Evolutionary conservation across 371 early-diverging fungal genomes (phyloP).

Genomic region (Apophysomyces trapeziformis): DNA sequence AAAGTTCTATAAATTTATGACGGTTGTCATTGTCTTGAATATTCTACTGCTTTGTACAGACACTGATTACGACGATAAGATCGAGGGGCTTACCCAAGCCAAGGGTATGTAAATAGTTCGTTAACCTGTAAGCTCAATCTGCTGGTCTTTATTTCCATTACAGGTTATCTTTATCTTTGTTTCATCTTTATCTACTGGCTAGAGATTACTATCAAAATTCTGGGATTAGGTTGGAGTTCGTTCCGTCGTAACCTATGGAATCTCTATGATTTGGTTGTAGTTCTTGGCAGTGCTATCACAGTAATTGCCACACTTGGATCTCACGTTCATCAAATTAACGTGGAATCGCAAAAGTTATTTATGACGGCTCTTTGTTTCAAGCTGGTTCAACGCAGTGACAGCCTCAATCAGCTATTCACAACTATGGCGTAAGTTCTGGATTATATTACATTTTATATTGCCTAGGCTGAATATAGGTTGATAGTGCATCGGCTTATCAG

Average conservation of each 20-base stretch:
- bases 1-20: slow-evolving; percentile 55
- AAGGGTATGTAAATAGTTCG: slow-evolving; percentile 33
- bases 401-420: slow-evolving; percentile 68
- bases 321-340: slow-evolving; percentile 41
- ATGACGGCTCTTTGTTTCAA: slow-evolving; percentile 69
- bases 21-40: slow-evolving; percentile 51
- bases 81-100: slow-evolving; percentile 25
- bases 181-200: slow-evolving; percentile 55
- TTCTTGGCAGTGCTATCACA: slow-evolving; percentile 55
- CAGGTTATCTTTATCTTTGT: slow-evolving; percentile 52
- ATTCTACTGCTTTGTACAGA: slow-evolving; percentile 64
- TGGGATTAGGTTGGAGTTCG: slow-evolving; percentile 62
- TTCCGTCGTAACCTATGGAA: slow-evolving; percentile 68
- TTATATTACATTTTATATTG: slow-evolving; percentile 1
- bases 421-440: slow-evolving; percentile 60
- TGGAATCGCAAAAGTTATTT: slow-evolving; percentile 65
- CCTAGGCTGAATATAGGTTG: not conserved
- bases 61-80: slow-evolving; percentile 27
- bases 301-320: slow-evolving; percentile 42
- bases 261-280: slow-evolving; percentile 59
- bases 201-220: slow-evolving; percentile 56
- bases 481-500: slow-evolving; percentile 60
- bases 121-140: not conserved
- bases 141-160: slow-evolving; percentile 5
- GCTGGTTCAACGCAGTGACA: slow-evolving; percentile 66